Evolutionary conservation across 2,329 filamentous ascomycete genomes (phyloP).

Genomic region (Penicillium thymicola): DNA sequence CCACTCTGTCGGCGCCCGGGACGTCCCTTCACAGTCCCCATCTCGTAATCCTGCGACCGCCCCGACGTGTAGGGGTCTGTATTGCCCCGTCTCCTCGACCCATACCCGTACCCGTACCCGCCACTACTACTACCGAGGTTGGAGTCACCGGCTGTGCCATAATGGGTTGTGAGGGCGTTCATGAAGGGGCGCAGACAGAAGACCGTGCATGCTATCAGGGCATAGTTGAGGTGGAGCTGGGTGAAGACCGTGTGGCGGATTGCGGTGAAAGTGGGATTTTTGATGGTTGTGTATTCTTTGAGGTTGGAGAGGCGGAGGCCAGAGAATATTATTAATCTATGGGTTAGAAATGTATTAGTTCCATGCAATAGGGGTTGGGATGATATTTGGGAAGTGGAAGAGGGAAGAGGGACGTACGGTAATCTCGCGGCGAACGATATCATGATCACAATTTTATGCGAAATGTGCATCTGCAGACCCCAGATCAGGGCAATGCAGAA

Average conservation of each 20-base stretch:
- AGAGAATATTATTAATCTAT: background rate
- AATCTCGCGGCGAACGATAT: background rate
- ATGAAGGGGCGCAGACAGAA: background rate
- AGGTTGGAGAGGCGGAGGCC: background rate
- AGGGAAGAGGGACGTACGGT: background rate
- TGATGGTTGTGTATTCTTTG: background rate
- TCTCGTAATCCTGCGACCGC: background rate
- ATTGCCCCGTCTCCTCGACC: background rate
- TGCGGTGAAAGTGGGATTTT: background rate
- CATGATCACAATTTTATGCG: background rate
- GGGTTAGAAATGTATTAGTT: background rate
- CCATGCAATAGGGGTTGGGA: background rate
- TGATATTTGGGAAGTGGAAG: background rate
- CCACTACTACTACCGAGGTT: background rate
- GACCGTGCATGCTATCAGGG: background rate
- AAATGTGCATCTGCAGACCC: background rate
- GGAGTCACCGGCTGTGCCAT: background rate
- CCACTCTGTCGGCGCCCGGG: background rate
- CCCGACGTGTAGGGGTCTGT: background rate
- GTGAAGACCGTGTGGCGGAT: background rate
- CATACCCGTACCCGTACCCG: background rate
- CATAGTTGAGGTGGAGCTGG: background rate
- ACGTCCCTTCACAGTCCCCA: background rate
- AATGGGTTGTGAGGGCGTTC: background rate
- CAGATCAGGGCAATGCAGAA: background rate